Percentiles rank a stretch among this genome's conserved stretches.
These are phyloP conservation scores for Colletotrichum horii DNA, from an alignment of 2,329 filamentous ascomycete species.

Conservation along the genomic window DNA sequence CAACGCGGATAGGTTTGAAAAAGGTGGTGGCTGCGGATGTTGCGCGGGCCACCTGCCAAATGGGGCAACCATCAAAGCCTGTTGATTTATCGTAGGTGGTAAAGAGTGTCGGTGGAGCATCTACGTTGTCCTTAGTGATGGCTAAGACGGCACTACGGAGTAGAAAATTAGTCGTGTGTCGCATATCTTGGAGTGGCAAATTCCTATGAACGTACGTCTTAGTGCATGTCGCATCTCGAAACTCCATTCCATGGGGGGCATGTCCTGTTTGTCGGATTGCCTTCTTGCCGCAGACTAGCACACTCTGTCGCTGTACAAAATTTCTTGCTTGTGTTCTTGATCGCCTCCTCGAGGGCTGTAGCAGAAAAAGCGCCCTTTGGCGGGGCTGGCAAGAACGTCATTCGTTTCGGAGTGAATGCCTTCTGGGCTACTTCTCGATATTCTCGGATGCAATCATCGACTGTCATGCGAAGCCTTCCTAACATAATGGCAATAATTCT, in stretches of 20 bases:
- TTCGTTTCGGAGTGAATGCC: conserved; percentile 11
- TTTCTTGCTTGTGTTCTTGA: conserved; percentile 23
- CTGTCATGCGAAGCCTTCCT: conserved; percentile 41
- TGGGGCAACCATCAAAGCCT: conserved; percentile 24
- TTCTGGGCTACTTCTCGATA: conserved; percentile 20
- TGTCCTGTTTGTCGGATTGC: background rate
- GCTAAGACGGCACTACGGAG: conserved; percentile 26
- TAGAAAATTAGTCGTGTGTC: background rate
- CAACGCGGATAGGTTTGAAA: conserved; percentile 29
- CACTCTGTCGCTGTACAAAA: conserved; percentile 21
- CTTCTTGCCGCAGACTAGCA: background rate
- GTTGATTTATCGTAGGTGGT: conserved; percentile 29
- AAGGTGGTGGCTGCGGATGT: conserved; percentile 24
- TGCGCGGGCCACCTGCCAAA: conserved; percentile 22
- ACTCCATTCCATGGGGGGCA: conserved; percentile 26
- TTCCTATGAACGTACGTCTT: background rate
- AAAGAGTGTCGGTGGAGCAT: conserved; percentile 29
- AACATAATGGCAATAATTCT: conserved; percentile 46
- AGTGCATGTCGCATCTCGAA: conserved; percentile 24
- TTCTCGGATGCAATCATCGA: conserved; percentile 41
- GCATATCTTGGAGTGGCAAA: background rate
- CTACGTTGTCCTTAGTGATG: conserved; percentile 32
- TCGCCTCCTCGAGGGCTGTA: conserved; percentile 27
- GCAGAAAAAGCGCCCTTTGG: conserved; percentile 28
- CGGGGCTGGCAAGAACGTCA: conserved; percentile 5